Percentiles rank a stretch among this genome's conserved stretches.
Evolutionary conservation across 2,329 filamentous ascomycete species (phyloP).

Genomic region (Alternaria gansuensis): DNA sequence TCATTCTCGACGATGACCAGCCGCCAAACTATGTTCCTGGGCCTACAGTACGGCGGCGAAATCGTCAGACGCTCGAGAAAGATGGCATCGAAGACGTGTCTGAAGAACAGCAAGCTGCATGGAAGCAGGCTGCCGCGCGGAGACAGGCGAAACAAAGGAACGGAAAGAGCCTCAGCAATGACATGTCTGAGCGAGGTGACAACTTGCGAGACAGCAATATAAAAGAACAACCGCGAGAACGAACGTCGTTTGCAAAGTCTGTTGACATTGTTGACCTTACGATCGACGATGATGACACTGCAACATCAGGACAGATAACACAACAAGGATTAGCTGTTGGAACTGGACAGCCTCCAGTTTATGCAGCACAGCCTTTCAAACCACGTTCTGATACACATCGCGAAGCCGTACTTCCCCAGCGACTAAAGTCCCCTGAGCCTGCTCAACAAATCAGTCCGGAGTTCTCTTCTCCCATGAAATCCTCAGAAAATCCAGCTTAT

Average conservation of each 20-base stretch:
- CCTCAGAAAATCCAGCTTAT: background rate
- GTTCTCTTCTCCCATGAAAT: background rate
- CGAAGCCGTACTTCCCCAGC: conserved; percentile 1
- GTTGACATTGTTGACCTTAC: conserved; percentile 12
- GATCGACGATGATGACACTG: conserved; percentile 8
- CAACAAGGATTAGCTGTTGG: background rate
- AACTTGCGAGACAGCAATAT: background rate
- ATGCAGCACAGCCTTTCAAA: background rate
- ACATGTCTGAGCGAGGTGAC: background rate
- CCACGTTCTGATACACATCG: background rate
- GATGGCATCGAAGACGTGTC: conserved; percentile 16
- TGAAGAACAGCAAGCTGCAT: conserved; percentile 11
- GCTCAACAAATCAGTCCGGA: background rate
- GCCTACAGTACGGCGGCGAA: background rate
- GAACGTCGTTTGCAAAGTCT: conserved; percentile 8
- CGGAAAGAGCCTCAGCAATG: background rate
- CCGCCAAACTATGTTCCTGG: background rate
- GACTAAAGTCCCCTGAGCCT: background rate
- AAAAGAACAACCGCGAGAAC: background rate
- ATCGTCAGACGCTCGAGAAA: conserved; percentile 13
- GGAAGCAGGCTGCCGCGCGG: conserved; percentile 11
- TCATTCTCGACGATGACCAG: conserved; percentile 9
- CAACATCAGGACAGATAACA: background rate
- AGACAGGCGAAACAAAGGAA: conserved; percentile 6
- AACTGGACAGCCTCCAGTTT: background rate